Evolutionary conservation across 164 flowering plant species (phyloP), one percentile per base, ranked within the genome.

Genomic region (Vitis rupestris): DNA sequence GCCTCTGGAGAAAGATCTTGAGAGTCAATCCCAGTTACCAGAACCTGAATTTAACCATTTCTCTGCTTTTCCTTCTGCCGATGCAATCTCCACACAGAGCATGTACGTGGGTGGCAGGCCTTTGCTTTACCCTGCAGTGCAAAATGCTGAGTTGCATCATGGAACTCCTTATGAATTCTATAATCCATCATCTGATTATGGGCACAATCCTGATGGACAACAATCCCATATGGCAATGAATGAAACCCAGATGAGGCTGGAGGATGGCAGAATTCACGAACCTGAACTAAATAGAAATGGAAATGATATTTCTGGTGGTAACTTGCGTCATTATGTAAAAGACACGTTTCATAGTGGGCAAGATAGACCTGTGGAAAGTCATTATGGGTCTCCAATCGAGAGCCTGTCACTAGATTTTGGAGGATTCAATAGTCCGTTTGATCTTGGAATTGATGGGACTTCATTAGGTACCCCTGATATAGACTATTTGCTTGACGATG

Each of bases 31-130:
- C 48, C 84, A 64, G 44, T 54, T 78, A 49, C 56, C 78, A 1
- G 68, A 61, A 14, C 60, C 86, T 50, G 79, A 76, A 11, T 70
- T 76, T 31, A 63, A 70, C 69, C 70, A 64, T 50, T 67, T 77
- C 68, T 58, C 85, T 57, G 49, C 68, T 47, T 44, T 81, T 61
- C 79, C 86, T 31, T 60, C 79, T 29, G 59, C 75, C 23, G 61
- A 78, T 74, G 27, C 71, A 14, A 69, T 77, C 17, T 60, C 86
- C 17, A 74, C 80, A 3, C 84, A 82, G 66, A 79, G 81, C 72
- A 82, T 82, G 81, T 73, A 58, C 75, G 81, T 78, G n/a, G 85
- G 66, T 64, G 83, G 82, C 30, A 75, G 81, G 54, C 84, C 84
- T n/a, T 75, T 82, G 55, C 60, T 68, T 13, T 76, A 82, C 76